Percentiles rank a stretch among this genome's conserved stretches.
Evolutionary conservation across 192 early-diverging fungal genomes (phyloP).

Genomic region (Linnemannia hyalina): DNA sequence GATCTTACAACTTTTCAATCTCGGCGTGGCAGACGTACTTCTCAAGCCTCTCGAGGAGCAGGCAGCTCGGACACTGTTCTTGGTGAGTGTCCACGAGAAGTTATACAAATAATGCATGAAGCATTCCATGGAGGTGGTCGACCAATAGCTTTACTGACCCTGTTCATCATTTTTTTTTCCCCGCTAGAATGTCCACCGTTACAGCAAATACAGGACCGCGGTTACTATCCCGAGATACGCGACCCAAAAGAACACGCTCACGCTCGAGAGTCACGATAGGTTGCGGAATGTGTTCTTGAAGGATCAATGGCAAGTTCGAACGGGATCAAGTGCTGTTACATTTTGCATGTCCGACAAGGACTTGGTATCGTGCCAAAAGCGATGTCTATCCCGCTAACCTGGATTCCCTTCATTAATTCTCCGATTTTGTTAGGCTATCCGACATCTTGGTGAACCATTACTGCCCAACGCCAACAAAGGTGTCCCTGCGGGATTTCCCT

Average conservation of each 20-base stretch:
- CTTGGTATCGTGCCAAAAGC: background rate
- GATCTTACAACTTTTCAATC: conserved; percentile 62
- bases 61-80: conserved; percentile 64
- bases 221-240: conserved; percentile 46
- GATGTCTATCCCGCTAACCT: conserved; percentile 12
- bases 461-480: conserved; percentile 44
- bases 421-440: conserved; percentile 34
- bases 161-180: background rate
- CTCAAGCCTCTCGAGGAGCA: conserved; percentile 66
- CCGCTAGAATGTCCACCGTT: conserved; percentile 49
- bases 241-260: conserved; percentile 44
- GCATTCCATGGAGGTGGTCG: background rate
- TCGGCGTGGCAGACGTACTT: conserved; percentile 68
- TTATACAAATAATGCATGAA: background rate
- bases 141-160: background rate
- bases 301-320: conserved; percentile 56
- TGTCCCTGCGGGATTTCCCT: conserved; percentile 37
- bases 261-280: conserved; percentile 45
- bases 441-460: conserved; percentile 50
- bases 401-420: conserved; percentile 3
- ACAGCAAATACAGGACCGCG: conserved; percentile 41
- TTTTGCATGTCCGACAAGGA: conserved; percentile 8
- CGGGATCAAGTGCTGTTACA: conserved; percentile 13
- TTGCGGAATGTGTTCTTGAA: conserved; percentile 56
- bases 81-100: conserved; percentile 54